Evolutionary conservation across 2,329 filamentous ascomycete species (phyloP).

Genomic region (Rasamsonia emersonii): DNA sequence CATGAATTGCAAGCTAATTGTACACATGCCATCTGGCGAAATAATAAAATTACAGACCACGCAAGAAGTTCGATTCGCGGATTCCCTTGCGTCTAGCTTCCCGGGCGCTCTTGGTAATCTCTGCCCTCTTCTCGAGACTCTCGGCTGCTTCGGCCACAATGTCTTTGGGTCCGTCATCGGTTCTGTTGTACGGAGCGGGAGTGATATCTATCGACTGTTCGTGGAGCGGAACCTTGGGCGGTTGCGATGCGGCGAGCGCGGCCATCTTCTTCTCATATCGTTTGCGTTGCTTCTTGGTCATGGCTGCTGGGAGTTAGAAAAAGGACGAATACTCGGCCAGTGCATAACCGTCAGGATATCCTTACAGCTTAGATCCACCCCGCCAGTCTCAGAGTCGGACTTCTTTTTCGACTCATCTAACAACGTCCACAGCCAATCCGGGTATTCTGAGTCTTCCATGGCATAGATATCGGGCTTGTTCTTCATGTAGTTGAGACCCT

Average conservation of each 20-base stretch:
- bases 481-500: constrained; percentile 39
- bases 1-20: too few relatives aligned
- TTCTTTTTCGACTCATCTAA: constrained; percentile 29
- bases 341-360: constrained; percentile 2
- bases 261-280: constrained; percentile 40
- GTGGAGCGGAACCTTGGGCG: constrained; percentile 35
- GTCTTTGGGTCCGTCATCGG: constrained; percentile 13
- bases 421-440: constrained; percentile 40
- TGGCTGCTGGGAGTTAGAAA: constrained; percentile 16
- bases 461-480: constrained; percentile 38
- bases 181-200: constrained; percentile 26
- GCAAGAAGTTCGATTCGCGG: constrained; percentile 40
- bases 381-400: constrained; percentile 22
- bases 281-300: constrained; percentile 41
- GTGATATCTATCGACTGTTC: constrained; percentile 39
- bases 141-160: constrained; percentile 24
- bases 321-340: too few relatives aligned
- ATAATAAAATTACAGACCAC: constrained; percentile 32
- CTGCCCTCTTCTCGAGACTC: constrained; percentile 28
- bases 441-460: constrained; percentile 40
- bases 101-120: constrained; percentile 38
- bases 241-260: constrained; percentile 28
- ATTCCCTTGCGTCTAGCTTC: constrained; percentile 38
- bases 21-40: too few relatives aligned
- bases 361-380: constrained; percentile 34